Conservation (phyloP, 2,329 filamentous ascomycete genomes). For the Aspergillus hiratsukae region DNA sequence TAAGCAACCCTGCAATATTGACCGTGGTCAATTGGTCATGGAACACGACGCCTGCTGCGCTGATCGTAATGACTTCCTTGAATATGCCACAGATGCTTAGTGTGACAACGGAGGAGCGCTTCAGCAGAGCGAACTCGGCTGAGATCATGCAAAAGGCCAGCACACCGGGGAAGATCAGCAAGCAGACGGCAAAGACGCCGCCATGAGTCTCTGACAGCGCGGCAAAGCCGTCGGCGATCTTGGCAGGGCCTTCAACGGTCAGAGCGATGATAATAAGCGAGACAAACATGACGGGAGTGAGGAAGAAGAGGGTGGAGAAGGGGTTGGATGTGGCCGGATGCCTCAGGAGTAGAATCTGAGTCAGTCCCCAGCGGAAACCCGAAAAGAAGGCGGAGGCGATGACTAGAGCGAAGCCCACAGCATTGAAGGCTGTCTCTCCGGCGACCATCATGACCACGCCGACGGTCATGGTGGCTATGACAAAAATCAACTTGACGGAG, state of each 20-base stretch:
- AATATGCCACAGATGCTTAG: conserved; percentile 96
- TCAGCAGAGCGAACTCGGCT: conserved; percentile 89
- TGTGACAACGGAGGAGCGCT: conserved; percentile 93
- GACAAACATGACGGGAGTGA: conserved; percentile 95
- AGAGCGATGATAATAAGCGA: conserved; percentile 75
- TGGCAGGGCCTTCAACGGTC: conserved; percentile 73
- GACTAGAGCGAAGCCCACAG: conserved; percentile 82
- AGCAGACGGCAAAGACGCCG: conserved; percentile 57
- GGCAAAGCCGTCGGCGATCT: conserved; percentile 62
- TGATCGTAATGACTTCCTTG: conserved; percentile 97
- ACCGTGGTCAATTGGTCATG: conserved; percentile 80
- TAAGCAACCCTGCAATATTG: conserved; percentile 80
- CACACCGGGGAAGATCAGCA: conserved; percentile 82
- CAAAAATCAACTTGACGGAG: conserved; percentile 76
- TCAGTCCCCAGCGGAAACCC: conserved; percentile 97
- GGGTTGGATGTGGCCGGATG: conserved; percentile 95
- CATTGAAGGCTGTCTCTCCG: conserved; percentile 84
- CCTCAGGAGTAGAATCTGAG: conserved; percentile 87
- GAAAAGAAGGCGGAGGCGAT: conserved; percentile 93
- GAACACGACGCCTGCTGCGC: conserved; percentile 80
- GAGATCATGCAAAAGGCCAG: conserved; percentile 97
- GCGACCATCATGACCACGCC: conserved; percentile 98
- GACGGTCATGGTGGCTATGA: conserved; percentile 86
- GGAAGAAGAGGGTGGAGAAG: conserved; percentile 93
- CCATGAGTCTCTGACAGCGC: conserved; percentile 66